phyloP scores from a whole-genome alignment of 192 early-diverging fungal species.

The Coemansia sp. region DNA sequence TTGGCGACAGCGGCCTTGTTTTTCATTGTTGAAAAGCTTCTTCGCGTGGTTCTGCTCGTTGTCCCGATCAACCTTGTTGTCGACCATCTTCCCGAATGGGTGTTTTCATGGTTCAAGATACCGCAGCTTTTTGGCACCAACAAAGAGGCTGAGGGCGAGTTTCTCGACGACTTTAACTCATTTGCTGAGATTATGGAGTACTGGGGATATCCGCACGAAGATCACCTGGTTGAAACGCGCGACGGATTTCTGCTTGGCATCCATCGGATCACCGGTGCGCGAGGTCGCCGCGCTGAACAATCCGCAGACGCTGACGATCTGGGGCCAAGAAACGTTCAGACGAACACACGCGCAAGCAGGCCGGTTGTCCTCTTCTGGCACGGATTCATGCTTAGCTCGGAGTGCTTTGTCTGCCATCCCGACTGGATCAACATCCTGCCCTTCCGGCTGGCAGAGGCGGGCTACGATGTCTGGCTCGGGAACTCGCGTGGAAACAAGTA shows the following conservation, averaged over 20 bases:
- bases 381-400: constrained; percentile 92
- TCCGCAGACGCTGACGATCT: background rate
- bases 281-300: constrained; percentile 6
- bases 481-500: constrained; percentile 96
- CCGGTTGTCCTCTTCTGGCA: constrained; percentile 95
- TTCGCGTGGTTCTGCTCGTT: constrained; percentile 69
- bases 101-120: constrained; percentile 33
- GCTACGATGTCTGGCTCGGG: constrained; percentile 96
- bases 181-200: constrained; percentile 53
- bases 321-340: background rate
- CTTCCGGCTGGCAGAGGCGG: constrained; percentile 82
- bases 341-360: constrained; percentile 22
- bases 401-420: constrained; percentile 88
- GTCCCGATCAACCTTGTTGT: constrained; percentile 61
- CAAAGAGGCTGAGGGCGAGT: constrained; percentile 40
- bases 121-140: constrained; percentile 34
- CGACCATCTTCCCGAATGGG: constrained; percentile 50
- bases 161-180: constrained; percentile 55
- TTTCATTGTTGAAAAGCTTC: constrained; percentile 69
- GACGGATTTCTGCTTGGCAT: constrained; percentile 86
- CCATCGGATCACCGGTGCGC: constrained; percentile 71
- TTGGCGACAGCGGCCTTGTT: constrained; percentile 64
- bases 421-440: constrained; percentile 76
- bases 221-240: constrained; percentile 81
- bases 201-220: constrained; percentile 83